Base-by-base conservation (phyloP, 2,329 filamentous ascomycete genomes). In the Aureobasidium uvarum region DNA sequence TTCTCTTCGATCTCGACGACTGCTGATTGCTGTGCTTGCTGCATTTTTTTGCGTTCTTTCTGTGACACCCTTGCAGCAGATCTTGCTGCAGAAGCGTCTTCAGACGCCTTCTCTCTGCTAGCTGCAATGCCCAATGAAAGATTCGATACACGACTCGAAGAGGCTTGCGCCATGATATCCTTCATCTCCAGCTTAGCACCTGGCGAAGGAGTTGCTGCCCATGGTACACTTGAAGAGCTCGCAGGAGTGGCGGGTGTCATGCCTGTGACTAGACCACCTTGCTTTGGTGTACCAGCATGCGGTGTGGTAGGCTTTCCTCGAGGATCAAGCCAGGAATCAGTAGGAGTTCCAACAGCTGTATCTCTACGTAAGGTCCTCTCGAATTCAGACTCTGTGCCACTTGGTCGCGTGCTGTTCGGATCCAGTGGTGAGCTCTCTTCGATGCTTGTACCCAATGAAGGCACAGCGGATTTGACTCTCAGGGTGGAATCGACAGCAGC, bases 41-140 rank as follows among this genome's bases (percentile, higher is more conserved):
- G 86, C 69, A 92, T 86, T 73, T 86, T 90, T 78, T 96, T 98
- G 25, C 92, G 87, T 75, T 97, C 93, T 73, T 95, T 96, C 71
- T 98, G 95, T 0, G 93, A 96, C 70, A 96, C 77, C 74, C 91
- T 96, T 0, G 79, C 77, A 43, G 79, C 75, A 72, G 71, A 72
- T 71, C 39, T 60, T 28, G 54, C 36, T 5, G 64, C 28, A 10
- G 64, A 59, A 31, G 59, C 39, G 14, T 55, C 48, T 6, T 59
- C 65, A 28, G 43, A 41, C 4, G 58, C 56, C 20, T 66, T 54
- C 10, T 62, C 33, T 43, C 62, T 43, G 18, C 66, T 68, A 5
- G 67, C 67, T 14, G 67, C 67, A 59, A 86, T 77, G 0, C 79
- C 83, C 38, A 84, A 70, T 1, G 83, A 83, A 23, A 86, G 70